Conservation (phyloP, 1,284 basidiomycete genomes). For the Ganoderma sp. region DNA sequence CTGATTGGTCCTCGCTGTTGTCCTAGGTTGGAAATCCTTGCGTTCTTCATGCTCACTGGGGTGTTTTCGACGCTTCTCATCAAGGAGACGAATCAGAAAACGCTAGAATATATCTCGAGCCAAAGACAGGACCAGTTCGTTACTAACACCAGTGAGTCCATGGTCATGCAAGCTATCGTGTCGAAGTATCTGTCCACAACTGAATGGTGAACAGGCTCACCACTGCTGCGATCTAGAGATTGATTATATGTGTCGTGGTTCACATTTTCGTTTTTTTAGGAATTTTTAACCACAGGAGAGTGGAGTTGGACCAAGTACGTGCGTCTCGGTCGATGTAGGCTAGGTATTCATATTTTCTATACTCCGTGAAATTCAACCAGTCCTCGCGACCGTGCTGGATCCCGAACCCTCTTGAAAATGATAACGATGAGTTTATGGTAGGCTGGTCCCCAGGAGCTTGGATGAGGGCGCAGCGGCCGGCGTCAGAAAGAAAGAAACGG, state of each 20-base stretch:
- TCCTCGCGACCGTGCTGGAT: too few species aligned
- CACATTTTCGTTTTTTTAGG: not conserved
- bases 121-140: slow-evolving; percentile 59
- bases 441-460: not conserved
- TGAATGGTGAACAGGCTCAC: not conserved
- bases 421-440: not conserved
- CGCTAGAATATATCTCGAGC: slow-evolving; percentile 62
- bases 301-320: not conserved
- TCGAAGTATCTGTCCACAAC: not conserved
- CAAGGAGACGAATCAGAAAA: slow-evolving; percentile 63
- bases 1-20: slow-evolving; percentile 1
- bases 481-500: too few species aligned
- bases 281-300: not conserved
- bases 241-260: not conserved
- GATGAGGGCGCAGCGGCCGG: too few species aligned
- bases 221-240: not conserved
- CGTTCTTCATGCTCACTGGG: slow-evolving; percentile 66
- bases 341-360: not conserved
- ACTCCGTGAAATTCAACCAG: not conserved
- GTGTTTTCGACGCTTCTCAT: slow-evolving; percentile 63
- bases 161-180: too few species aligned
- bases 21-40: slow-evolving; percentile 54
- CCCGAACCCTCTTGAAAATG: not conserved
- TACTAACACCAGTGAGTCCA: slow-evolving; percentile 20
- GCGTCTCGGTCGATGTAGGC: not conserved